Base-by-base conservation (phyloP, 805 yeast species). In the Kodamaea sagamina region DNA sequence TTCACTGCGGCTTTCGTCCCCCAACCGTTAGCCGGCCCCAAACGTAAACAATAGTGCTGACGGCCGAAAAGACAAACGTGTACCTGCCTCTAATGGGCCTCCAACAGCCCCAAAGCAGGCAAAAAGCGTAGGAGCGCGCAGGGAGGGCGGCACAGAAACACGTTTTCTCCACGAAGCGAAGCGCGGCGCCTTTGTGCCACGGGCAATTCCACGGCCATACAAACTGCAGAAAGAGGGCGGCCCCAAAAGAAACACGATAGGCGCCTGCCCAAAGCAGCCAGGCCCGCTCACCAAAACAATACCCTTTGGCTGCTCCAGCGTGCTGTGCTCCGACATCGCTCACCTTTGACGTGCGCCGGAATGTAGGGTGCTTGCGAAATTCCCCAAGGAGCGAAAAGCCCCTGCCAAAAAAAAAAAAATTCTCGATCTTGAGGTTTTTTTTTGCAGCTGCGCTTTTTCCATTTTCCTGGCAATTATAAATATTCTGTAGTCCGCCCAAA, bases 121-220 rank as follows among this genome's bases (percentile, higher is more conserved):
- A 13, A 29, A 29, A 13, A 13, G 34, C 12, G 34, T 29, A 29
- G 17, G 34, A 29, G 34, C 34, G 15, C 34, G 34, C 34, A 19
- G 12, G 19, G 15, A 4, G 10, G 19, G 15, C 12, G 34, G 34
- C 34, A 29, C 34, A 29, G 34, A 29, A 29, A 29, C 34, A 29
- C 34, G 34, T 29, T 29, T 29, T 17, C 34, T 15, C 34, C 34
- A 29, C 8, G 34, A 29, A 29, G 34, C 34, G 34, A 29, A 29
- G 10, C 12, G 11, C 7, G 9, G 10, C n/a, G 10, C 15, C 7
- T 4, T 29, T 29, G 34, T 29, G 34, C 7, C 9, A 29, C 34
- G 4, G 5, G 11, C 2, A 29, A 29, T 29, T 29, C 34, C 17
- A 17, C 19, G 18, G 19, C 34, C 34, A 13, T 29, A 29, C 34